A percentile compares a stretch with the other conserved stretches of the same genome.
Evolutionary conservation across 2,329 filamentous ascomycete genomes (phyloP).

Genomic region (Ceratocystis lukuohia): DNA sequence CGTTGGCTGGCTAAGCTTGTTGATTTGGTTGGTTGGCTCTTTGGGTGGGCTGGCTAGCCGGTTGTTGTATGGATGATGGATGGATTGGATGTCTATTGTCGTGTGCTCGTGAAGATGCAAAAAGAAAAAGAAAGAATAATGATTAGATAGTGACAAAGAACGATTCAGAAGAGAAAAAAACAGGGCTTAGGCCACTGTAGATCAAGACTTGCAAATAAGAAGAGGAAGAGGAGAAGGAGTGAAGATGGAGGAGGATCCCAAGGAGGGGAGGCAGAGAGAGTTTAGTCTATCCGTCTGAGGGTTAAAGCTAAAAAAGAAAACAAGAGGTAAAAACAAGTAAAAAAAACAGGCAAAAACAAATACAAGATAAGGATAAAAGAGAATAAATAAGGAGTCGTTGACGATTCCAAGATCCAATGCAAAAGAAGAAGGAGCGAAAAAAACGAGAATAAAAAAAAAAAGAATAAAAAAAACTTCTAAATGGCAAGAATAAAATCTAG

Average conservation of each 20-base stretch:
- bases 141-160: not conserved
- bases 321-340: not conserved
- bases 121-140: slow-evolving; percentile 7
- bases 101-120: not conserved
- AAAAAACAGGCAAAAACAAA: too few relatives aligned
- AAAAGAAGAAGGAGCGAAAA: not conserved
- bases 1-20: not conserved
- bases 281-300: too few relatives aligned
- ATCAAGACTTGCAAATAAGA: slow-evolving; percentile 3
- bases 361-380: too few relatives aligned
- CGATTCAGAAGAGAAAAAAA: not conserved
- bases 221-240: not conserved
- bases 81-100: not conserved
- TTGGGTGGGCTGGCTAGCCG: not conserved
- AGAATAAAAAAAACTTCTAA: not conserved
- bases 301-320: slow-evolving; percentile 4
- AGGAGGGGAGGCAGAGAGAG: not conserved
- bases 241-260: not conserved
- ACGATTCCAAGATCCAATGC: not conserved
- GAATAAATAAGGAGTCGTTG: not conserved
- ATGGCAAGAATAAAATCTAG: not conserved
- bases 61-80: not conserved
- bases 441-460: not conserved
- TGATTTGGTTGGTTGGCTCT: not conserved
- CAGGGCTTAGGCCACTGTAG: slow-evolving; percentile 11